Evolutionary conservation across 495 filamentous ascomycete species (phyloP).

Genomic region (Cryomyces minteri): DNA sequence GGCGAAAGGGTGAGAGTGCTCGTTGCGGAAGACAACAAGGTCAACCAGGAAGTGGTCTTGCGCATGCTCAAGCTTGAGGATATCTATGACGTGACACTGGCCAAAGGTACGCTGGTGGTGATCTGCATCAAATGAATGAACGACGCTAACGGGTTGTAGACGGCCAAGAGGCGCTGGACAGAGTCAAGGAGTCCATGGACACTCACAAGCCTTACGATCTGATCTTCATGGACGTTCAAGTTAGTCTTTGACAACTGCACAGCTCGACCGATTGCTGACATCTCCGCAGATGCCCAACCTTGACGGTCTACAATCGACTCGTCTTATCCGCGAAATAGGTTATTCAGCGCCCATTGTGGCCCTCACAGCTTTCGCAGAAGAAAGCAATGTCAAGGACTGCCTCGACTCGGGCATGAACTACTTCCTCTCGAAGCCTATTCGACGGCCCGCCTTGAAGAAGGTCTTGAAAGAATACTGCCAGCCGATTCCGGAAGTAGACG

Average conservation of each 20-base stretch:
- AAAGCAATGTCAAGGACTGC: constrained; percentile 40
- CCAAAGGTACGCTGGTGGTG: constrained; percentile 15
- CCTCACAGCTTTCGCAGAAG: constrained; percentile 76
- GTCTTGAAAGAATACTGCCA: constrained; percentile 53
- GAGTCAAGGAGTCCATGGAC: constrained; percentile 68
- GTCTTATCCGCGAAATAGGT: constrained; percentile 72
- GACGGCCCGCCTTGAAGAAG: constrained; percentile 64
- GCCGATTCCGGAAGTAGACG: constrained; percentile 30
- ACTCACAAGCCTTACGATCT: constrained; percentile 52
- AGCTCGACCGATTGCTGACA: neutral
- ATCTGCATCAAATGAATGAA: too few species aligned
- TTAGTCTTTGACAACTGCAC: neutral
- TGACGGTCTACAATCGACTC: constrained; percentile 72
- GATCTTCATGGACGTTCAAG: constrained; percentile 79
- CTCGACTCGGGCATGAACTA: constrained; percentile 29
- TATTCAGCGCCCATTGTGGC: constrained; percentile 84
- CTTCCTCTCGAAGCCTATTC: constrained; percentile 58
- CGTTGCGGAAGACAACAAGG: constrained; percentile 88
- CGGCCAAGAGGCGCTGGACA: constrained; percentile 75
- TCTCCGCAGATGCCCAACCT: constrained; percentile 68
- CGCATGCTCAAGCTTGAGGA: constrained; percentile 54
- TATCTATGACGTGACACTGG: constrained; percentile 32
- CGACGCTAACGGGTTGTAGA: constrained; percentile 15
- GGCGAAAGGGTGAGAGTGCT: constrained; percentile 57
- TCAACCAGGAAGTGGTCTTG: constrained; percentile 88